phyloP scores from a whole-genome alignment of 2,329 filamentous ascomycete genomes.

The Pseudocercospora crystallina region DNA sequence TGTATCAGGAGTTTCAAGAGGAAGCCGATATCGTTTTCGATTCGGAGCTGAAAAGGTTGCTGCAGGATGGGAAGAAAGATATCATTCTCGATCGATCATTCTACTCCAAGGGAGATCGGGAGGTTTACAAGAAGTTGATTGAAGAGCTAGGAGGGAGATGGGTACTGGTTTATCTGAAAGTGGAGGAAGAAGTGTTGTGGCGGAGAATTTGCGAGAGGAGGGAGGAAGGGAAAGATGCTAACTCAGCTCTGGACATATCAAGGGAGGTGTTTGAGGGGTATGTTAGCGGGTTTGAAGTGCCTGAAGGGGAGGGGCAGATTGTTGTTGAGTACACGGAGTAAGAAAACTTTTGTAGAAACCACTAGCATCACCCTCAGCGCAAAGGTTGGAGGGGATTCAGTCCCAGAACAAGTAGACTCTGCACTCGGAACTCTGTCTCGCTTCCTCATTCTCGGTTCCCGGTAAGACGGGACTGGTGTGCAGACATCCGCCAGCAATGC shows the following conservation, averaged over 20 bases:
- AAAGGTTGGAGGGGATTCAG: background rate
- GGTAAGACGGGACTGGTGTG: slow-evolving; percentile 18
- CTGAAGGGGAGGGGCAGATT: background rate
- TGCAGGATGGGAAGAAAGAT: background rate
- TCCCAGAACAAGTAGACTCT: slow-evolving; percentile 23
- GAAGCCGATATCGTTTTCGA: slow-evolving; percentile 5
- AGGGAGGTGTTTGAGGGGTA: slow-evolving; percentile 6
- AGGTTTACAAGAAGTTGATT: slow-evolving; percentile 8
- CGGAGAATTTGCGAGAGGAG: slow-evolving; percentile 1
- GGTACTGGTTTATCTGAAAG: slow-evolving; percentile 9
- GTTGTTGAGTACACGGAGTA: slow-evolving; percentile 7
- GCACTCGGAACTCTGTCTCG: slow-evolving; percentile 18
- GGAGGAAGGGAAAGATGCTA: slow-evolving; percentile 4
- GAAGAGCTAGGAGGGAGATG: slow-evolving; percentile 3
- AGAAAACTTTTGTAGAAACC: too few relatives aligned
- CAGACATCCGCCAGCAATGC: slow-evolving; percentile 15
- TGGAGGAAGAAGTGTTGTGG: slow-evolving; percentile 7
- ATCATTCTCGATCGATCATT: slow-evolving; percentile 13
- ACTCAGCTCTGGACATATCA: slow-evolving; percentile 14
- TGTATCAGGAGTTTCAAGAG: slow-evolving; percentile 4
- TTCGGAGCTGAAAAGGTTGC: background rate
- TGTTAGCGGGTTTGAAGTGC: slow-evolving; percentile 11
- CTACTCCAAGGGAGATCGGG: slow-evolving; percentile 11
- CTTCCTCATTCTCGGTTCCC: slow-evolving; percentile 13
- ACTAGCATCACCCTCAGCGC: background rate